phyloP scores from a whole-genome alignment of 2,329 filamentous ascomycete genomes.

The Penicillium sp. region DNA sequence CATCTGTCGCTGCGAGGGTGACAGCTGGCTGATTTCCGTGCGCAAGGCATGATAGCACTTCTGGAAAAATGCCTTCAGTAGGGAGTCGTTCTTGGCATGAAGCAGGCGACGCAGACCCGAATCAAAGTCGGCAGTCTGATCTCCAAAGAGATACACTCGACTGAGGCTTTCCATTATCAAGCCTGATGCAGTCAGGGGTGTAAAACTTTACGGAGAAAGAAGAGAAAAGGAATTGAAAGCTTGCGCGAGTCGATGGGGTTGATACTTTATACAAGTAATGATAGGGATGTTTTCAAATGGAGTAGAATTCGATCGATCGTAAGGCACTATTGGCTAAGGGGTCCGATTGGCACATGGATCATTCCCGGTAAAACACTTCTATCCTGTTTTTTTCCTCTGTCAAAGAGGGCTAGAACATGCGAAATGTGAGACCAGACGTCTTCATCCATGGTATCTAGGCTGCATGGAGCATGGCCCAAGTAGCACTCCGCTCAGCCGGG shows the following conservation, averaged over 20 bases:
- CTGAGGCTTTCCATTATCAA: constrained; percentile 31
- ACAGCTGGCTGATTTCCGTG: constrained; percentile 37
- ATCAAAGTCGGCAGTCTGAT: constrained; percentile 46
- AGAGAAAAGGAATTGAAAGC: not conserved
- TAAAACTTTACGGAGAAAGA: constrained; percentile 10
- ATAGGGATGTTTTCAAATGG: constrained; percentile 7
- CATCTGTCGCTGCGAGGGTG: constrained; percentile 33
- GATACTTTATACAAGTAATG: constrained; percentile 21
- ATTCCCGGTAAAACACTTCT: not conserved
- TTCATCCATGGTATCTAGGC: not conserved
- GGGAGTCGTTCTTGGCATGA: constrained; percentile 42
- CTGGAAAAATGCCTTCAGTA: constrained; percentile 45
- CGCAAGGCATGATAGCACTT: constrained; percentile 43
- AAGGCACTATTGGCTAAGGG: constrained; percentile 6
- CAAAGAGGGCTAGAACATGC: not conserved
- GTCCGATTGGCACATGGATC: constrained; percentile 4
- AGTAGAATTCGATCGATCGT: not conserved
- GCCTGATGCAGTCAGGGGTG: constrained; percentile 6
- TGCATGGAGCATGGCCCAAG: not conserved
- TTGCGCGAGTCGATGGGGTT: constrained; percentile 5
- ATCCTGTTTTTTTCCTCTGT: constrained; percentile 7
- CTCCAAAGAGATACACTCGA: constrained; percentile 47
- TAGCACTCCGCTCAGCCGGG: constrained; percentile 9
- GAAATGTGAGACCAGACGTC: not conserved
- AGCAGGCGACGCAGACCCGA: constrained; percentile 42